Evolutionary conservation across 2,329 filamentous ascomycete genomes (phyloP), one percentile per base, ranked within the genome.

Genomic region (Colletotrichum liaoningense): DNA sequence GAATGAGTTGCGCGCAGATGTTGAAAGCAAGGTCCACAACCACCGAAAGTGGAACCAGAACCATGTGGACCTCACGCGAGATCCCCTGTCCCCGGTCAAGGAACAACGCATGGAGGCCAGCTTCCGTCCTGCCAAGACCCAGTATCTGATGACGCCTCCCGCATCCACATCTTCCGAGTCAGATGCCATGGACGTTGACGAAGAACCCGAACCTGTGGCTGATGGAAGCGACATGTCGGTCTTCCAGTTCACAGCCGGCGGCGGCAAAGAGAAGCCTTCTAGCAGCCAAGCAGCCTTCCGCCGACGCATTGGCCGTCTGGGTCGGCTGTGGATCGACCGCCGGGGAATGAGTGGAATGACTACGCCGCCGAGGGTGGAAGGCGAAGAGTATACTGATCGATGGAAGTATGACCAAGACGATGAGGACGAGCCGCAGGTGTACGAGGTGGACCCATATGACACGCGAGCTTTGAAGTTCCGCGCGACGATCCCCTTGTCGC

Each of bases 21-120:
- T 98, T 81, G 94, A 97, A 82, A 91, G 91, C 78, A 96, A 97
- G 83, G 92, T 97, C 67, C 89, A 93, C 78, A 96, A 97, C 83
- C 96, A 98, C 84, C 91, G 93, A 78, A 92, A 93, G 81, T 98
- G 96, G 95, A 98, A 98, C 83, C 89, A 94, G 78, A 93, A 94
- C 79, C 95, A 94, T 86, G 90, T 97, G 78, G 95, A 98, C 84
- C 89, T 95, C 80, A 98, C 96, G 74, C 92, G 93, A 85, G 92
- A 93, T 76, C 95, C 96, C 63, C 89, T 98, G 76, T 94, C 94
- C 63, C 95, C 95, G 26, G 91, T 94, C 56, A 87, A 90, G 79
- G 93, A 94, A 72, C 87, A 90, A 76, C 86, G 85, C 55, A 86
- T 87, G 77, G 88, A 92, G 75, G 83, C 88, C 71, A 89, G 89